Conservation (phyloP, 2,329 filamentous ascomycete species). For the Periconia sp. region DNA sequence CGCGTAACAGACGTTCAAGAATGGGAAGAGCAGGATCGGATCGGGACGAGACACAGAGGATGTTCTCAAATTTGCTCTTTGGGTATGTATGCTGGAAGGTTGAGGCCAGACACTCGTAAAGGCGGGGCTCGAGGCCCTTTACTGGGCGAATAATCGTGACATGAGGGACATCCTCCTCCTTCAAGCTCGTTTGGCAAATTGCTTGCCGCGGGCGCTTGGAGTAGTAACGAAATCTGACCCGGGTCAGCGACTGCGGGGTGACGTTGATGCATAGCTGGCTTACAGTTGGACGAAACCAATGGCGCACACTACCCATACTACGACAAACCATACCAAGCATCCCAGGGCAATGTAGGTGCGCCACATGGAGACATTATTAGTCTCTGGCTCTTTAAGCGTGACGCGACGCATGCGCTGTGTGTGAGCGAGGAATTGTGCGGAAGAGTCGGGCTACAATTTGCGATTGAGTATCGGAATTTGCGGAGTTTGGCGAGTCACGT, state of each 20-base stretch:
- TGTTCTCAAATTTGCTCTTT: slow-evolving; percentile 73
- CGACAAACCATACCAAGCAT: slow-evolving; percentile 63
- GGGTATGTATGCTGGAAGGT: slow-evolving; percentile 87
- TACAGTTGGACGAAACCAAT: slow-evolving; percentile 68
- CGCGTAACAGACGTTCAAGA: slow-evolving; percentile 71
- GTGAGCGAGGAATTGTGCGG: too few species aligned
- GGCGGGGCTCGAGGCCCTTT: slow-evolving; percentile 86
- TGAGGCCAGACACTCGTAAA: slow-evolving; percentile 91
- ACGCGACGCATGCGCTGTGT: slow-evolving; percentile 45
- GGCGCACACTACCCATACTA: slow-evolving; percentile 61
- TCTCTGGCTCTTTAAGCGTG: slow-evolving; percentile 25
- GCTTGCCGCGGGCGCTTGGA: slow-evolving; percentile 53
- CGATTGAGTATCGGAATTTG: neutral
- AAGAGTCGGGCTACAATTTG: too few species aligned
- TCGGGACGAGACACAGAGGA: slow-evolving; percentile 79
- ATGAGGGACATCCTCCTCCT: slow-evolving; percentile 67
- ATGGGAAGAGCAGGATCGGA: slow-evolving; percentile 79
- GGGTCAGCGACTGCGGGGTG: slow-evolving; percentile 14
- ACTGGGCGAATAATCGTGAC: slow-evolving; percentile 92
- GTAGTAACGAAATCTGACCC: slow-evolving; percentile 61
- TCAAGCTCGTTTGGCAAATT: slow-evolving; percentile 44
- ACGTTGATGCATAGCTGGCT: slow-evolving; percentile 22
- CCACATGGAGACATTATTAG: slow-evolving; percentile 40
- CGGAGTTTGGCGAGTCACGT: neutral
- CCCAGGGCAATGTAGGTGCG: slow-evolving; percentile 50